A percentile compares a stretch with the other conserved stretches of the same genome.
These are phyloP conservation scores for Wakefieldia striispora DNA, from an alignment of 768 basidiomycete genomes.

Conservation along the genomic window DNA sequence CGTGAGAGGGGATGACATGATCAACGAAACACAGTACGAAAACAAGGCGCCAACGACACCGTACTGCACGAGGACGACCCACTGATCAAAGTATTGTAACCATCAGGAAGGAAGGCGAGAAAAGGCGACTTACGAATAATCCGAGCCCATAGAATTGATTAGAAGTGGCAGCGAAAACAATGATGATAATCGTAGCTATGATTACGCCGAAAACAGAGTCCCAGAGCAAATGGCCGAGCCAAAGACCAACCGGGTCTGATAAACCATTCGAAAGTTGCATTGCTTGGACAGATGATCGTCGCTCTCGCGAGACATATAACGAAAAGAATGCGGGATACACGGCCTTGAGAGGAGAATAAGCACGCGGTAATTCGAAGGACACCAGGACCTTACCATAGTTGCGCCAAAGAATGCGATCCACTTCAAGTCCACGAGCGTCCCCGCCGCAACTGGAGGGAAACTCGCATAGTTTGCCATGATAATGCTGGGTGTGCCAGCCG, in stretches of 20 bases:
- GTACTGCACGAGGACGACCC: slow-evolving; percentile 69
- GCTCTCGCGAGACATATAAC: slow-evolving; percentile 72
- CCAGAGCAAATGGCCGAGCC: slow-evolving; percentile 78
- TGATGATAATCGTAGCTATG: slow-evolving; percentile 60
- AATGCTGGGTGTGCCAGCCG: slow-evolving; percentile 40
- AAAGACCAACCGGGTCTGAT: slow-evolving; percentile 64
- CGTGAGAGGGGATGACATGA: slow-evolving; percentile 63
- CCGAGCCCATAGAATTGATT: slow-evolving; percentile 70
- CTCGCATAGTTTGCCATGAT: slow-evolving; percentile 56
- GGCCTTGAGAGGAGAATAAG: slow-evolving; percentile 38
- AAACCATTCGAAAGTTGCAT: slow-evolving; percentile 83
- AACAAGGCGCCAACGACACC: slow-evolving; percentile 68
- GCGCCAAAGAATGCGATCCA: slow-evolving; percentile 77
- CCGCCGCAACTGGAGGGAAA: slow-evolving; percentile 56
- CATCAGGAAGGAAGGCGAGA: neutral
- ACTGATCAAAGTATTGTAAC: slow-evolving; percentile 39
- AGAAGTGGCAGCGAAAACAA: slow-evolving; percentile 55
- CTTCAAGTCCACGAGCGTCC: slow-evolving; percentile 60
- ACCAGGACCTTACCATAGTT: slow-evolving; percentile 51
- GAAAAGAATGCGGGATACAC: slow-evolving; percentile 83
- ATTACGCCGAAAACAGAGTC: slow-evolving; percentile 61
- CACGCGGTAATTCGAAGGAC: neutral
- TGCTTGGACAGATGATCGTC: slow-evolving; percentile 66
- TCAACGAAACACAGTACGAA: slow-evolving; percentile 61
- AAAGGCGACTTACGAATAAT: slow-evolving; percentile 47